Evolutionary conservation across 352 stramenopile species (phyloP).

Genomic region (Globisporangium cystogenes): DNA sequence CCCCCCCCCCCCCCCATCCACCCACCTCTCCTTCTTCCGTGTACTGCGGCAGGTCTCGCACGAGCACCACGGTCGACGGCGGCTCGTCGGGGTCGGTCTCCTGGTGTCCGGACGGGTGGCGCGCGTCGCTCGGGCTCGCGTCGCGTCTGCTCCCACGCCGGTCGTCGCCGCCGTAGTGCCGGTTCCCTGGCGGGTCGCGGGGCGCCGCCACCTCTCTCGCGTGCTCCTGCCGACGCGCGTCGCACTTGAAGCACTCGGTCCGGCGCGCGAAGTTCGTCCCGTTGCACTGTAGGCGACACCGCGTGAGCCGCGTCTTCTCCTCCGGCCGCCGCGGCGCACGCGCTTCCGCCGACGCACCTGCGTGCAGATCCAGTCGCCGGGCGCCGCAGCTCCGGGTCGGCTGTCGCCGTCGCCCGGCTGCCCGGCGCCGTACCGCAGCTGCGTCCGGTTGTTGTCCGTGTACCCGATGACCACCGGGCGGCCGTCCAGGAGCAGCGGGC

Average conservation of each 20-base stretch:
- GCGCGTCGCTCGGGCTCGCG: background rate
- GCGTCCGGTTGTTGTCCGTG: slow-evolving; percentile 29
- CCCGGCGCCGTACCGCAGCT: slow-evolving; percentile 10
- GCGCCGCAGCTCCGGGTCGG: background rate
- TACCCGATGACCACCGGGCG: slow-evolving; percentile 40
- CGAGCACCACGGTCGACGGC: slow-evolving; percentile 58
- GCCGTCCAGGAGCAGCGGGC: slow-evolving; percentile 48
- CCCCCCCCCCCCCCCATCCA: too few species aligned
- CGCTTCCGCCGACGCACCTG: slow-evolving; percentile 22
- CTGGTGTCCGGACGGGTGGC: slow-evolving; percentile 1
- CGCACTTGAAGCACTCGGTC: slow-evolving; percentile 69
- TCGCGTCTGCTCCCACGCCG: slow-evolving; percentile 1
- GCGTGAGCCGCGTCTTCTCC: background rate
- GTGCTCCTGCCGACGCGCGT: slow-evolving; percentile 25
- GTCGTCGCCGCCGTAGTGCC: background rate
- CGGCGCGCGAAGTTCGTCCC: slow-evolving; percentile 68
- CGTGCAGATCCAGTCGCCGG: slow-evolving; percentile 61
- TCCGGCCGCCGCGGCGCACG: too few species aligned
- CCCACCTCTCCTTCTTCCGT: slow-evolving; percentile 73
- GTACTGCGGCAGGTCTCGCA: slow-evolving; percentile 64
- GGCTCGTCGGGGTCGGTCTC: slow-evolving; percentile 9
- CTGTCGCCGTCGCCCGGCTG: slow-evolving; percentile 2
- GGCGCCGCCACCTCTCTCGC: slow-evolving; percentile 37
- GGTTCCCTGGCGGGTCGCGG: background rate
- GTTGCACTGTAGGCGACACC: slow-evolving; percentile 37